Base-by-base conservation (phyloP, 306 rosid genomes). In the Quercus rubra region DNA sequence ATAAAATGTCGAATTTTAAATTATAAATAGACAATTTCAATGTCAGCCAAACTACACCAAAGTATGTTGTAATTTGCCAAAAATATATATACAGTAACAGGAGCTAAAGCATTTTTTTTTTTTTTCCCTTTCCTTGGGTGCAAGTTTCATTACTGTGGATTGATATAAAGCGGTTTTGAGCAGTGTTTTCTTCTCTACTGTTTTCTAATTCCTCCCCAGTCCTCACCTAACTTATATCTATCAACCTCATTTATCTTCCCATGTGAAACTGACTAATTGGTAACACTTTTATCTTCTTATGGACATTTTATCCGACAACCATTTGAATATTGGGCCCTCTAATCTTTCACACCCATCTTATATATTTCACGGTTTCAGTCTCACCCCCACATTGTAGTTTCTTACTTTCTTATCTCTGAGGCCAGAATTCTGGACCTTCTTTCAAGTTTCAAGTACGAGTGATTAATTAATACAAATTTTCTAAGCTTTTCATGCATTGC, bases 11-110 rank as follows among this genome's bases (percentile, higher is more conserved):
- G 1, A 33, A 33, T 33, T 33, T 33, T 5, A 33, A 33, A 5
- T 31, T 4, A 4, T 4, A 31, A 1, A 1, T 1, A 5, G 2
- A 0, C 1, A 5, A 5, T 0, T 33, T 33, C 0, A 33, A 33
- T 33, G 5, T 33, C 0, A 0, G 6, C 6, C 38, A 5, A 33
- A 5, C 6, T 0, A 33, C 38, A 5, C 1, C 0, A 23, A 1
- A n/a, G n/a, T n/a, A n/a, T n/a, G n/a, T n/a, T 1, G 23, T 23
- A 23, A 23, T 33, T 38, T 38, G 11, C 3, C 46, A 38, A 7
- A 38, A 7, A 38, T 7, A 7, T 7, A 7, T 38, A 38, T 2
- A 38, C 0, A 1, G 11, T 7, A 38, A 7, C 43, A 38, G 46
- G 3, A 38, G 46, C 3, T 38, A 38, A 38, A 38, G 11, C 10